Conservation (phyloP, 345 rosid species). For the Citrus sinensis region DNA sequence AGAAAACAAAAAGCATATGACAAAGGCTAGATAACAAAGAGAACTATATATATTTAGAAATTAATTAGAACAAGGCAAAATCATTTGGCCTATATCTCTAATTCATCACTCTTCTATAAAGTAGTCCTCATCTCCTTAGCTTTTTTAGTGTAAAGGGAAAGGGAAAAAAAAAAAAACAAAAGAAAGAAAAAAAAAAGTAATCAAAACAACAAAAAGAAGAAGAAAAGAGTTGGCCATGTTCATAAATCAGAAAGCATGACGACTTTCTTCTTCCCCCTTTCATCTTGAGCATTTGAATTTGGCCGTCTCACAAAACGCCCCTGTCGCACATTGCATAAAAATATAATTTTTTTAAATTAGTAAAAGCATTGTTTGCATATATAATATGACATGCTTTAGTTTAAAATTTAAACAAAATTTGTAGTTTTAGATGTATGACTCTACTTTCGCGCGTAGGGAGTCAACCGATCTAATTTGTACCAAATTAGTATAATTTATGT, state of each 20-base stretch:
- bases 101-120: not conserved
- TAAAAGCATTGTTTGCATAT: not conserved
- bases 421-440: too few relatives aligned
- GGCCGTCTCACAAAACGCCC: constrained; percentile 59
- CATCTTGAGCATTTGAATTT: constrained; percentile 22
- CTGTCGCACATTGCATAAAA: constrained; percentile 21
- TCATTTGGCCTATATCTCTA: not conserved
- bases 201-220: not conserved
- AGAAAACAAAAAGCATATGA: not conserved
- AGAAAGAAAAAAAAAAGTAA: not conserved
- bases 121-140: constrained; percentile 13
- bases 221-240: not conserved
- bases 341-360: not conserved
- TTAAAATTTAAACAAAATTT: too few relatives aligned
- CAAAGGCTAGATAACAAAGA: not conserved
- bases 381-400: too few relatives aligned
- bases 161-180: not conserved
- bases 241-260: constrained; percentile 4
- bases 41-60: not conserved
- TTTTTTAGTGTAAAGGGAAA: not conserved
- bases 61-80: not conserved
- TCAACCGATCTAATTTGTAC: too few relatives aligned
- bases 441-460: too few relatives aligned
- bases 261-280: constrained; percentile 7
- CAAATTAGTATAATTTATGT: too few relatives aligned